Conservation (phyloP, 2,329 filamentous ascomycete genomes). For the Fusarium sp. region DNA sequence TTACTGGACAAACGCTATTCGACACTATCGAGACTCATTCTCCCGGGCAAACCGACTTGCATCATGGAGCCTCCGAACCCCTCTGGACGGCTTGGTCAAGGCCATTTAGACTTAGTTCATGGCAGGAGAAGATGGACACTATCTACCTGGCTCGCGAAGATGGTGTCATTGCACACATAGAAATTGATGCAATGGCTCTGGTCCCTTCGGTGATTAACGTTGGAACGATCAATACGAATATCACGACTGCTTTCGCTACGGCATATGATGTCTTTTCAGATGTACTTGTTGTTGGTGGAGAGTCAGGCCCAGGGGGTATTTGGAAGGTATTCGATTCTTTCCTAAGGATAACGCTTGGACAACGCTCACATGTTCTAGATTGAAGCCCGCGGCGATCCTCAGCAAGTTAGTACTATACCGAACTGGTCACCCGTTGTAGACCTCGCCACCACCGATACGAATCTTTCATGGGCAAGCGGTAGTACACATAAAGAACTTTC, state of each 20-base stretch:
- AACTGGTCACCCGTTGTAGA: conserved; percentile 73
- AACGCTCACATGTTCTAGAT: conserved; percentile 52
- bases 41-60: conserved; percentile 56
- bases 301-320: conserved; percentile 80
- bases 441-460: conserved; percentile 59
- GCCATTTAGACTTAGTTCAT: conserved; percentile 73
- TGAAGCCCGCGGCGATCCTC: conserved; percentile 63
- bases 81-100: conserved; percentile 89
- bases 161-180: conserved; percentile 78
- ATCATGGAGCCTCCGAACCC: conserved; percentile 62
- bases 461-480: conserved; percentile 42
- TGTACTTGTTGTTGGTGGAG: conserved; percentile 82
- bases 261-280: conserved; percentile 76
- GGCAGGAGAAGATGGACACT: conserved; percentile 74
- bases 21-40: conserved; percentile 57
- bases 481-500: not conserved
- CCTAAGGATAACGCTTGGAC: not conserved
- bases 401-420: conserved; percentile 62
- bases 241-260: conserved; percentile 84
- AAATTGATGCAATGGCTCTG: conserved; percentile 69
- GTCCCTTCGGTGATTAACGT: conserved; percentile 67
- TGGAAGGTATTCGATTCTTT: conserved; percentile 68
- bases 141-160: conserved; percentile 92
- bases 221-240: conserved; percentile 75
- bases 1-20: conserved; percentile 63